Percentiles rank a stretch among this genome's conserved stretches.
Conservation (phyloP, 768 basidiomycete genomes). For the Lepiota brunneoincarnata region DNA sequence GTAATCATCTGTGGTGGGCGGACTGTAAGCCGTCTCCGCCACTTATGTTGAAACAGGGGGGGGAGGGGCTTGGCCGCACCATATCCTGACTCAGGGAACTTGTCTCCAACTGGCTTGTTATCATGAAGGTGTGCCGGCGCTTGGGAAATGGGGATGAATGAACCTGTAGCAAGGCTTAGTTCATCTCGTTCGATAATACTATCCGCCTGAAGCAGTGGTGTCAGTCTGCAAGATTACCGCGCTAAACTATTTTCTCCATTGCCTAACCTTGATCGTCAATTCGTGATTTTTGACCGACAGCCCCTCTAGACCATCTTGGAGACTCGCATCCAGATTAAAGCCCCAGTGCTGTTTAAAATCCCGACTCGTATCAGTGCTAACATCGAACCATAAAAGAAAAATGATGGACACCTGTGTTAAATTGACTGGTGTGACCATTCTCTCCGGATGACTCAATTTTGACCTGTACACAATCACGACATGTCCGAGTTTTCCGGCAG, state of each 20-base stretch:
- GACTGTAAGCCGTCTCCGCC: not conserved
- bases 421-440: constrained; percentile 67
- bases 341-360: constrained; percentile 65
- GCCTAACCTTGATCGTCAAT: constrained; percentile 37
- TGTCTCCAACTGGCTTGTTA: constrained; percentile 53
- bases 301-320: constrained; percentile 37
- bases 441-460: constrained; percentile 47
- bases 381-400: constrained; percentile 3
- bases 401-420: constrained; percentile 57
- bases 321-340: constrained; percentile 75
- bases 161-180: constrained; percentile 50
- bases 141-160: constrained; percentile 42
- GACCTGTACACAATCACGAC: constrained; percentile 69
- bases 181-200: constrained; percentile 50
- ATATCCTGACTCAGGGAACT: constrained; percentile 57
- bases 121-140: constrained; percentile 48
- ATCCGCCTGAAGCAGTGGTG: constrained; percentile 38
- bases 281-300: constrained; percentile 50
- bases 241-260: not conserved
- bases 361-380: not conserved
- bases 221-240: constrained; percentile 2
- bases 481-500: constrained; percentile 52
- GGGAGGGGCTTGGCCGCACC: constrained; percentile 35
- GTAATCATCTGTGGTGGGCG: constrained; percentile 66
- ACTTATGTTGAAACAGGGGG: not conserved